phyloP scores from a whole-genome alignment of 2,329 filamentous ascomycete genomes.

The Coniella lustricola region DNA sequence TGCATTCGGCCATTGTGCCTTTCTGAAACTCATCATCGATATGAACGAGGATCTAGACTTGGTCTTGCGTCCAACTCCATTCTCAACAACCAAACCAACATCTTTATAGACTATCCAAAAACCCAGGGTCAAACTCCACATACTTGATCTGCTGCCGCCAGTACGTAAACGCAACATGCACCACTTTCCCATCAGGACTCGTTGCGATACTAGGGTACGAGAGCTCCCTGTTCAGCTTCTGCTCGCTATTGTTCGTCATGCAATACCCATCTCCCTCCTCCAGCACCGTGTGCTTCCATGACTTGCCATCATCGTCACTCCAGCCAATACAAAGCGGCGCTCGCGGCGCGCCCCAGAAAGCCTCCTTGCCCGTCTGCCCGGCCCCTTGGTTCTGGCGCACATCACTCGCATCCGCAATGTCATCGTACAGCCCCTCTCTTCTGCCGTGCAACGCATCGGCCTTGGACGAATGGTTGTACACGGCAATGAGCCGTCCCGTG shows the following conservation, averaged over 20 bases:
- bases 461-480: slow-evolving; percentile 33
- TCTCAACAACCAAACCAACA: not conserved
- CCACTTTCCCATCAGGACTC: slow-evolving; percentile 14
- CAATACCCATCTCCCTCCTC: slow-evolving; percentile 39
- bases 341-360: slow-evolving; percentile 36
- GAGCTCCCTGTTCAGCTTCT: slow-evolving; percentile 34
- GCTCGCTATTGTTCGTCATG: slow-evolving; percentile 36
- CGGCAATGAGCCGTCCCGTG: slow-evolving; percentile 28
- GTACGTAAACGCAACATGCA: slow-evolving; percentile 36
- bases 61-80: no score
- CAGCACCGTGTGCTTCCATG: slow-evolving; percentile 31
- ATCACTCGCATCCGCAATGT: slow-evolving; percentile 34
- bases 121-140: slow-evolving; percentile 14
- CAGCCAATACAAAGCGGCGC: slow-evolving; percentile 29
- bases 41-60: no score
- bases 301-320: slow-evolving; percentile 29
- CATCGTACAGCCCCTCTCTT: slow-evolving; percentile 36
- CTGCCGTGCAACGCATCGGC: slow-evolving; percentile 26
- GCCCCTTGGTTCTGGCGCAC: slow-evolving; percentile 30
- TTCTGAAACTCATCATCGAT: no score
- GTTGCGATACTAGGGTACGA: slow-evolving; percentile 37
- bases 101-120: not conserved
- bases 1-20: no score
- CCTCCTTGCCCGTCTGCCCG: slow-evolving; percentile 27
- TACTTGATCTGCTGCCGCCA: slow-evolving; percentile 37